A percentile compares a stretch with the other conserved stretches of the same genome.
These are phyloP conservation scores for Tuber indicum DNA, from an alignment of 495 filamentous ascomycete genomes.

Conservation along the genomic window DNA sequence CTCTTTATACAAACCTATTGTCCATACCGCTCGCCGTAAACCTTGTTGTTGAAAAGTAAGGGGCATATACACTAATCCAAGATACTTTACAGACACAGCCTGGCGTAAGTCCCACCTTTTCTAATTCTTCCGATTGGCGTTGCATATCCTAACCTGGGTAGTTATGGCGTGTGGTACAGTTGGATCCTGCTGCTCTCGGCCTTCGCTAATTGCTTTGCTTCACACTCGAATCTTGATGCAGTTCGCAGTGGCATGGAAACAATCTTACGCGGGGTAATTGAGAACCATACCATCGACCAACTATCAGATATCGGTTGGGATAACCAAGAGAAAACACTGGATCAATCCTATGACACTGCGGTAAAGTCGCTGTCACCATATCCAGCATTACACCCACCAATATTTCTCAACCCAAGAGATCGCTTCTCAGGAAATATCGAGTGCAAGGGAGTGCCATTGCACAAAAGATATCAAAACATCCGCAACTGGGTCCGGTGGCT, in stretches of 20 bases:
- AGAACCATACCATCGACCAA: slow-evolving; percentile 21
- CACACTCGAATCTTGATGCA: slow-evolving; percentile 38
- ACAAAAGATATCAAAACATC: slow-evolving; percentile 35
- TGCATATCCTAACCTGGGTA: not conserved
- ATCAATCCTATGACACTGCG: slow-evolving; percentile 20
- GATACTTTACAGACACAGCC: slow-evolving; percentile 29
- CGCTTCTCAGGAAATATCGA: slow-evolving; percentile 18
- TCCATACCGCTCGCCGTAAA: too few species aligned
- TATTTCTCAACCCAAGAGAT: slow-evolving; percentile 16
- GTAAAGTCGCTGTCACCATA: slow-evolving; percentile 12
- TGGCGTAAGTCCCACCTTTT: slow-evolving; percentile 29
- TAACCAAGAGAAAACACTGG: slow-evolving; percentile 14
- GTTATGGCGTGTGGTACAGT: slow-evolving; percentile 40
- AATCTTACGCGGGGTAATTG: slow-evolving; percentile 29
- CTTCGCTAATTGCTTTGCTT: slow-evolving; percentile 41
- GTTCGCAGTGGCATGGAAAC: slow-evolving; percentile 34
- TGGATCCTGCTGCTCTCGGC: slow-evolving; percentile 40
- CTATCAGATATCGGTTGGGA: slow-evolving; percentile 30
- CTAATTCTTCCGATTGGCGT: not conserved
- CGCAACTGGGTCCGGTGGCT: slow-evolving; percentile 33
- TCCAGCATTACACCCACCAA: slow-evolving; percentile 17
- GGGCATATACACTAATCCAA: slow-evolving; percentile 14
- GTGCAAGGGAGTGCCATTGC: slow-evolving; percentile 24
- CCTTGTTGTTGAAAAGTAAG: too few species aligned
- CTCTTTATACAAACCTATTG: too few species aligned